Evolutionary conservation across 2,329 filamentous ascomycete genomes (phyloP), one percentile per base, ranked within the genome.

Genomic region (Colletotrichum sojae): DNA sequence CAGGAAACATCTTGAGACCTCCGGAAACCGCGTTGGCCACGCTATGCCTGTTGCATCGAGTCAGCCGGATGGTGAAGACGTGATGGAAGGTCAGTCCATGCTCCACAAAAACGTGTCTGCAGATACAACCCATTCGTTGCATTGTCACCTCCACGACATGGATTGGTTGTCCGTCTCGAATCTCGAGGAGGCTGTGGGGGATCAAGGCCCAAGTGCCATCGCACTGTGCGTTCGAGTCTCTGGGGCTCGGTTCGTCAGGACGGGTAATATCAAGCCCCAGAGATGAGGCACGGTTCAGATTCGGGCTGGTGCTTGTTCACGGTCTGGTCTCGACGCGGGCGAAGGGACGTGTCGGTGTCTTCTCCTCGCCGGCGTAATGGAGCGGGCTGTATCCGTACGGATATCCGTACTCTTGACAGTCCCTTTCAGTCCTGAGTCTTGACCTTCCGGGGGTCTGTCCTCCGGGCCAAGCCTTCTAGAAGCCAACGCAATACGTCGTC

Each of bases 41-140:
- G 49, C 68, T 53, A 63, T 63, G 57, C 40, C 51, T 39, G 48
- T 56, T 67, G 51, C 39, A 56, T 56, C 51, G 62, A 67, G 67
- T 67, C 67, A 69, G 62, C 55, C 62, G 25, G 60, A 66, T 51
- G 43, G 31, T 49, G 13, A 52, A 55, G 51, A 56, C 45, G 51
- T 27, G 49, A 60, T 58, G 31, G 55, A 52, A 56, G 49, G 62
- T 55, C 66, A 52, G 66, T 49, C 36, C 67, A 66, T 56, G 55
- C 51, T 59, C 45, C 56, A 46, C 56, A 43, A 43, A 69, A 54
- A 43, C 55, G 56, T 55, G 27, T 46, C 53, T 61, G 53, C 48
- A 27, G 59, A 51, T 54, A 58, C 49, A 51, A 70, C 57, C 46
- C 57, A 58, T 49, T 55, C 46, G 45, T 67, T 49, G 56, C 39